Evolutionary conservation across 148 eudicot species (phyloP).

Genomic region (Camellia lanceoleosa): DNA sequence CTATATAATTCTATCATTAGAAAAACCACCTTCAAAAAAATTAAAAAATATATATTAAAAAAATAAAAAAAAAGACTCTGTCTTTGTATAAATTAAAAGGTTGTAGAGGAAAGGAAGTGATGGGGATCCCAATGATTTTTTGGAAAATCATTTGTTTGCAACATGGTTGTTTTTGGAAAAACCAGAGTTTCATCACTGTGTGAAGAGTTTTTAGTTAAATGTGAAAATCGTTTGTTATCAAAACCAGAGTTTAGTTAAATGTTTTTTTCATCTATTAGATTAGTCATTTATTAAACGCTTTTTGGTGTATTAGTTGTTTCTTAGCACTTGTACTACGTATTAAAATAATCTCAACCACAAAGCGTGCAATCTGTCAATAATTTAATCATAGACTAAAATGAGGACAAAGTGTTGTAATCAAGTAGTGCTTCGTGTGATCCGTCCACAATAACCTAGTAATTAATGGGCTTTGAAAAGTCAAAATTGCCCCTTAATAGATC

Average conservation of each 20-base stretch:
- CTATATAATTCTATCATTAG: not conserved
- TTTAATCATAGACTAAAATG: not conserved
- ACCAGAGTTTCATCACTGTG: not conserved
- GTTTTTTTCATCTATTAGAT: no score
- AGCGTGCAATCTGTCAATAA: not conserved
- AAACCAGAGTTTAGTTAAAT: no score
- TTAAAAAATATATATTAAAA: no score
- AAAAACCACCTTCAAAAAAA: not conserved
- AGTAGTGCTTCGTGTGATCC: not conserved
- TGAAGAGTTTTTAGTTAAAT: not conserved
- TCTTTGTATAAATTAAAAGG: not conserved
- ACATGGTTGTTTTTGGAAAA: not conserved
- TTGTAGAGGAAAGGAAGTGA: not conserved
- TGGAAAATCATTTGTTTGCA: slow-evolving; percentile 16
- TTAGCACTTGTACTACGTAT: not conserved
- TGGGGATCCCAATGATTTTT: slow-evolving; percentile 12
- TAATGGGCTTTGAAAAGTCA: not conserved
- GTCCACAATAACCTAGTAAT: not conserved
- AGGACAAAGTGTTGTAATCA: not conserved
- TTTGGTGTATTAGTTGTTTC: not conserved
- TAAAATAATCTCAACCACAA: slow-evolving; percentile 1
- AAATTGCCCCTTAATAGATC: not conserved
- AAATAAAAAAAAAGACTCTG: not conserved
- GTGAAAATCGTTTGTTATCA: not conserved
- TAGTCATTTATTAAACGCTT: no score